Evolutionary conservation across 2,329 filamentous ascomycete species (phyloP).

Genomic region (Aspergillus fumigatus): DNA sequence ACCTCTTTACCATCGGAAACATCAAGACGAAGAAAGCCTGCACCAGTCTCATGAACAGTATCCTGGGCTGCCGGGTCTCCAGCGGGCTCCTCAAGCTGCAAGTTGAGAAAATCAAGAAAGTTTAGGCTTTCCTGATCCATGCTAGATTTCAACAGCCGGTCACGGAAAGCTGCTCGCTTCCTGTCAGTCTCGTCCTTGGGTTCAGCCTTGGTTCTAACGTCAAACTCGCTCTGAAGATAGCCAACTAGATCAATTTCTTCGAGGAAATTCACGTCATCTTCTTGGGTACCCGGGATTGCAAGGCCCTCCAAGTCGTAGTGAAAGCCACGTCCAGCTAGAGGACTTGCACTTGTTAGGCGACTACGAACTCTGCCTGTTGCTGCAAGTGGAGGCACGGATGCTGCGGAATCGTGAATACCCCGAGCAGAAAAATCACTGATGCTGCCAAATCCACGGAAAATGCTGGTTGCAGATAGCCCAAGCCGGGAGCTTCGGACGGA

Average conservation of each 20-base stretch:
- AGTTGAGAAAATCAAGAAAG: conserved; percentile 57
- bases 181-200: conserved; percentile 25
- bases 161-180: conserved; percentile 26
- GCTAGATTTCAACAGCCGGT: conserved; percentile 47
- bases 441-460: conserved; percentile 32
- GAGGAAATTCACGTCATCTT: conserved; percentile 20
- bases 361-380: conserved; percentile 41
- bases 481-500: conserved; percentile 51
- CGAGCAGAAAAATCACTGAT: conserved; percentile 31
- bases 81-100: conserved; percentile 38
- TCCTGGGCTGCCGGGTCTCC: conserved; percentile 11
- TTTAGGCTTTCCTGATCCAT: conserved; percentile 59
- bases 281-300: conserved; percentile 17
- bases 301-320: conserved; percentile 24
- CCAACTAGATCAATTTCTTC: conserved; percentile 26
- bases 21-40: neutral
- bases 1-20: conserved; percentile 34
- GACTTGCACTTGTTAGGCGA: conserved; percentile 57
- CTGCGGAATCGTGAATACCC: conserved; percentile 14
- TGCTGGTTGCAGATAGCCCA: conserved; percentile 31
- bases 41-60: conserved; percentile 2
- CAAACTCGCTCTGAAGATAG: conserved; percentile 32
- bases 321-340: conserved; percentile 52
- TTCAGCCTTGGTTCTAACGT: conserved; percentile 16
- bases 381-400: conserved; percentile 19